A percentile compares a stretch with the other conserved stretches of the same genome.
Evolutionary conservation across 2,329 filamentous ascomycete genomes (phyloP).

Genomic region (Cladosporium sp.): DNA sequence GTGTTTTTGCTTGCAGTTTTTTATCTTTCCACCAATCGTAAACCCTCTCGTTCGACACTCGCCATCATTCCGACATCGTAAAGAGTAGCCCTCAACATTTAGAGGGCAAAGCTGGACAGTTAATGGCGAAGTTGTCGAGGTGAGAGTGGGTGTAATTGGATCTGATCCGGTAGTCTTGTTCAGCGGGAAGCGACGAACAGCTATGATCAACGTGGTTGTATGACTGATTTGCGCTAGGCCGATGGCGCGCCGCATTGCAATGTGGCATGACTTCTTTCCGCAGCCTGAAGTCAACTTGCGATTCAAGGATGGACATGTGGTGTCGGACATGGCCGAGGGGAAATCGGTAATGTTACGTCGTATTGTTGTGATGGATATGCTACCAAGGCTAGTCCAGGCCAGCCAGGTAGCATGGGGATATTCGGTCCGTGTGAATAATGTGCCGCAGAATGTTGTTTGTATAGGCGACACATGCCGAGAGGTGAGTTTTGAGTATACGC

Average conservation of each 20-base stretch:
- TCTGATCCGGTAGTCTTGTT: conserved; percentile 35
- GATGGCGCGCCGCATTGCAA: conserved; percentile 23
- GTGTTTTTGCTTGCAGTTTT: background rate
- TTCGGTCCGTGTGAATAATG: conserved; percentile 8
- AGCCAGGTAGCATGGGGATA: background rate
- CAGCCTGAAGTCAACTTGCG: conserved; percentile 25
- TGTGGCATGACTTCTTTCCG: conserved; percentile 21
- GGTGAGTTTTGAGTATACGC: background rate
- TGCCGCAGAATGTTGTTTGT: background rate
- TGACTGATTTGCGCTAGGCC: conserved; percentile 19
- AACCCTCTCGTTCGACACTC: background rate
- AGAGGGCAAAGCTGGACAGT: background rate
- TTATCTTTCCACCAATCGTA: conserved; percentile 15
- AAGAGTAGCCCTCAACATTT: background rate
- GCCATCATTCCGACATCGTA: conserved; percentile 6
- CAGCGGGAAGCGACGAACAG: conserved; percentile 20
- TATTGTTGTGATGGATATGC: background rate
- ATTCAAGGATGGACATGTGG: conserved; percentile 25
- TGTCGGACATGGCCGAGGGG: conserved; percentile 28
- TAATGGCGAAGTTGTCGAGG: background rate
- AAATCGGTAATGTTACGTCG: conserved; percentile 11
- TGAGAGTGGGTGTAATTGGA: conserved; percentile 22
- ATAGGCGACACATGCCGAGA: conserved; percentile 4
- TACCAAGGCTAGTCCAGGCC: background rate
- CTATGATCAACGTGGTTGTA: conserved; percentile 36